Percentiles rank a stretch among this genome's conserved stretches.
Evolutionary conservation across 805 yeast genomes (phyloP).

Genomic region (Metschnikowia kunwiensis): DNA sequence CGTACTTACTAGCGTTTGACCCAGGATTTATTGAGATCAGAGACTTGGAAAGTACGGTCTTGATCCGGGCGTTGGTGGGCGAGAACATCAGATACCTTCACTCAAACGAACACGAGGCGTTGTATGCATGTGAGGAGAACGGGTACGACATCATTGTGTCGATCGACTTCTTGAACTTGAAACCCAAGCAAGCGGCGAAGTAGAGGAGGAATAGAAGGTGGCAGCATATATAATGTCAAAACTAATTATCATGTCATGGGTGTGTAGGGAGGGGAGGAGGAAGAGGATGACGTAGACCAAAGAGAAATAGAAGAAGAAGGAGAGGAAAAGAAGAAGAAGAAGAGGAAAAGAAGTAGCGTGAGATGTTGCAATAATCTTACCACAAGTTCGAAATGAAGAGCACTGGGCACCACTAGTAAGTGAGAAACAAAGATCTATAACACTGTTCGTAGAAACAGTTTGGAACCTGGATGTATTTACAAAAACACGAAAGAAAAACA

Average conservation of each 20-base stretch:
- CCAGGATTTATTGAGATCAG: constrained; percentile 87
- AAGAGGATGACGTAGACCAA: not conserved
- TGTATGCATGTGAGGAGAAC: constrained; percentile 86
- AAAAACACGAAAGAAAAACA: too few species aligned
- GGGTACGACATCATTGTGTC: constrained; percentile 93
- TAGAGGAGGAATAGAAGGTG: not conserved
- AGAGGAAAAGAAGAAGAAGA: too few species aligned
- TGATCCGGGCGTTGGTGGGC: constrained; percentile 85
- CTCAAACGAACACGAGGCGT: constrained; percentile 86
- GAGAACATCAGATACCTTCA: constrained; percentile 88
- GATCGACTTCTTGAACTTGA: constrained; percentile 77
- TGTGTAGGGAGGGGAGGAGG: too few species aligned
- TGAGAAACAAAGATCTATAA: too few species aligned
- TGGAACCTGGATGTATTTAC: too few species aligned
- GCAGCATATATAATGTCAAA: too few species aligned
- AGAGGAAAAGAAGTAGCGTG: too few species aligned
- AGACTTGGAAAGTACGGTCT: constrained; percentile 81
- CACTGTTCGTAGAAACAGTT: too few species aligned
- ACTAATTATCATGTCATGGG: too few species aligned
- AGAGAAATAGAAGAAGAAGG: not conserved
- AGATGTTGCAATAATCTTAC: too few species aligned
- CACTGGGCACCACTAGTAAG: too few species aligned
- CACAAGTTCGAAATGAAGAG: too few species aligned
- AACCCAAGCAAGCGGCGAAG: constrained; percentile 27
- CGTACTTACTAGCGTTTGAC: constrained; percentile 89